These are phyloP conservation scores for Oleoguttula mirabilis DNA, from an alignment of 495 filamentous ascomycete genomes.

Conservation along the genomic window DNA sequence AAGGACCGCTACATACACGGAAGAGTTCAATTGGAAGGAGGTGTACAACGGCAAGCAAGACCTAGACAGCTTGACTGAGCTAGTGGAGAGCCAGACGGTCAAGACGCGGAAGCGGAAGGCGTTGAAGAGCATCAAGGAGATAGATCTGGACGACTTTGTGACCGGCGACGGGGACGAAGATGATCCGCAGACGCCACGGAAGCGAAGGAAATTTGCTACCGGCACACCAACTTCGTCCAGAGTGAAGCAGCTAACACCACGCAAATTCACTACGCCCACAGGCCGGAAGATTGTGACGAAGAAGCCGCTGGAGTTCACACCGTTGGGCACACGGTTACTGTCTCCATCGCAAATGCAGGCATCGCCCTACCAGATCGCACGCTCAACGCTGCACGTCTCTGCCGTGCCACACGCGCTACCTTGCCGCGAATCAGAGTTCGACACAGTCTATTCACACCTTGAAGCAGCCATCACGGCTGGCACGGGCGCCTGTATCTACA, in stretches of 20 bases:
- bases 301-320: constrained; percentile 89
- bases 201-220: constrained; percentile 41
- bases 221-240: constrained; percentile 45
- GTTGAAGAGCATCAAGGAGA: constrained; percentile 26
- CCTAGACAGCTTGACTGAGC: constrained; percentile 47
- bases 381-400: constrained; percentile 81
- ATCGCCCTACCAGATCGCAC: constrained; percentile 83
- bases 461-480: constrained; percentile 91
- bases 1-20: constrained; percentile 76
- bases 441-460: constrained; percentile 81
- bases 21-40: constrained; percentile 87
- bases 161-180: constrained; percentile 36
- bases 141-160: constrained; percentile 37
- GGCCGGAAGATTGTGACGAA: constrained; percentile 71
- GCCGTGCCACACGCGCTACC: constrained; percentile 80
- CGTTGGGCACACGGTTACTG: constrained; percentile 75
- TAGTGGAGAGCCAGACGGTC: constrained; percentile 59
- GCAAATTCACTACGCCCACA: constrained; percentile 54
- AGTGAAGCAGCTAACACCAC: constrained; percentile 40
- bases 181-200: constrained; percentile 46
- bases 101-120: constrained; percentile 47
- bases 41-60: constrained; percentile 55
- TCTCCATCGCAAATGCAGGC: constrained; percentile 64
- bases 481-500: constrained; percentile 92
- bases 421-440: constrained; percentile 85